These are phyloP conservation scores for Coccomyxa sp. DNA, from an alignment of 139 green algal species.

Conservation along the genomic window DNA sequence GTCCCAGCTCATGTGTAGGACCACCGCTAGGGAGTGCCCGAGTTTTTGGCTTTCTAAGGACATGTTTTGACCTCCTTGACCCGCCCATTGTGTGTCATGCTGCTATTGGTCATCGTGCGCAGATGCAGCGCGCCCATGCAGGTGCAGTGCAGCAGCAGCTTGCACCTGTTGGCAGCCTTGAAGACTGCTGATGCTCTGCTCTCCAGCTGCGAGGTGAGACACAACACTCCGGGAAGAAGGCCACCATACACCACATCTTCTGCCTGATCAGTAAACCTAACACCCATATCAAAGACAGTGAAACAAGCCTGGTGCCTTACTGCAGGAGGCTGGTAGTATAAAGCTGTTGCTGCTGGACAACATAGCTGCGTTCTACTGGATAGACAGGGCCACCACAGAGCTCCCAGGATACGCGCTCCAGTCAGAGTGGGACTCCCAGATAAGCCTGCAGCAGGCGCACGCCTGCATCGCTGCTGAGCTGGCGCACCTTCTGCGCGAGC, in stretches of 20 bases:
- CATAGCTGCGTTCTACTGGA: conserved; percentile 30
- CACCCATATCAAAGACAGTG: too few relatives aligned
- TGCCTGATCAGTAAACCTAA: too few relatives aligned
- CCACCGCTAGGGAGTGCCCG: too few relatives aligned
- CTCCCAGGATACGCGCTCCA: background rate
- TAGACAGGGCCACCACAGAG: conserved; percentile 16
- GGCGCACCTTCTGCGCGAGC: background rate
- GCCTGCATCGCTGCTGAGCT: background rate
- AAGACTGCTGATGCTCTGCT: conserved; percentile 3
- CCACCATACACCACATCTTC: too few relatives aligned
- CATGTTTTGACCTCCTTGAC: too few relatives aligned
- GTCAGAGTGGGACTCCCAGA: background rate
- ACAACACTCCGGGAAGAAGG: too few relatives aligned
- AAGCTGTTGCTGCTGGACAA: conserved; percentile 36
- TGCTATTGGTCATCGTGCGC: too few relatives aligned
- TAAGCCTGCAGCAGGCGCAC: background rate
- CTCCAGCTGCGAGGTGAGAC: too few relatives aligned
- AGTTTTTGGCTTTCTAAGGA: too few relatives aligned
- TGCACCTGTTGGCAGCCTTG: conserved; percentile 32
- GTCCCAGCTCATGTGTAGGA: background rate
- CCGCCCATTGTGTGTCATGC: too few relatives aligned
- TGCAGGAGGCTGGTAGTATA: conserved; percentile 14
- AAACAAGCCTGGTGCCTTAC: background rate
- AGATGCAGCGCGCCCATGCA: too few relatives aligned
- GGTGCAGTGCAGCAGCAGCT: conserved; percentile 33